phyloP scores from a whole-genome alignment of 768 basidiomycete species.

The Kwoniella sp. region DNA sequence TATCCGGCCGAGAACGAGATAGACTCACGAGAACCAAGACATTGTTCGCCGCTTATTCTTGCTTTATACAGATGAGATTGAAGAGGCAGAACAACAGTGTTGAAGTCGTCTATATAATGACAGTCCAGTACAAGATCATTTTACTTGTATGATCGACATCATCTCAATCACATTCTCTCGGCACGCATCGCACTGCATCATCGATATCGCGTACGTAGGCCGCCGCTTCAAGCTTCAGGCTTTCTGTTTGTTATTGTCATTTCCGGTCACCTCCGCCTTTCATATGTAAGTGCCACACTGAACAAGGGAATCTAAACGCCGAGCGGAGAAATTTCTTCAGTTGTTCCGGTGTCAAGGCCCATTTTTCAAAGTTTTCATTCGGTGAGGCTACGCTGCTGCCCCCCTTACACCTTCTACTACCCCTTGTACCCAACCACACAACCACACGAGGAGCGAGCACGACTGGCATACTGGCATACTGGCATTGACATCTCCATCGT shows the following conservation, averaged over 20 bases:
- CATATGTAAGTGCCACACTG: constrained; percentile 6
- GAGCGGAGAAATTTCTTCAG: constrained; percentile 13
- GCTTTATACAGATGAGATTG: background rate
- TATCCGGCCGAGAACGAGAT: too few species aligned
- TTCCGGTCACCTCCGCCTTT: constrained; percentile 1
- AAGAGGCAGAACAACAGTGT: background rate
- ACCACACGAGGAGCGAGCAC: background rate
- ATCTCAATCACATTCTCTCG: background rate
- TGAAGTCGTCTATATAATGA: too few species aligned
- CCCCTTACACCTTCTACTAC: background rate
- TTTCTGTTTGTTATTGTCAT: background rate
- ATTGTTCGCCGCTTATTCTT: constrained; percentile 12
- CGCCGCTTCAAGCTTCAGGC: background rate
- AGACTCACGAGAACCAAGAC: constrained; percentile 45
- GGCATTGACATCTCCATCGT: background rate
- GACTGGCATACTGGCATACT: too few species aligned
- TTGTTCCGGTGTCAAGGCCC: background rate
- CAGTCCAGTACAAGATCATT: too few species aligned
- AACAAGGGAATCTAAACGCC: background rate
- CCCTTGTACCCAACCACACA: background rate
- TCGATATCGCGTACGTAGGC: background rate
- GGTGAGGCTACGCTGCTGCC: background rate
- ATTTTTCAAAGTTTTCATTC: constrained; percentile 2
- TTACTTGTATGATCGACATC: background rate
- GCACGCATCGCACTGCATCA: background rate